Percentiles rank a stretch among this genome's conserved stretches.
These are phyloP conservation scores for Colletotrichum orchidophilum DNA, from an alignment of 2,329 filamentous ascomycete genomes.

Conservation along the genomic window DNA sequence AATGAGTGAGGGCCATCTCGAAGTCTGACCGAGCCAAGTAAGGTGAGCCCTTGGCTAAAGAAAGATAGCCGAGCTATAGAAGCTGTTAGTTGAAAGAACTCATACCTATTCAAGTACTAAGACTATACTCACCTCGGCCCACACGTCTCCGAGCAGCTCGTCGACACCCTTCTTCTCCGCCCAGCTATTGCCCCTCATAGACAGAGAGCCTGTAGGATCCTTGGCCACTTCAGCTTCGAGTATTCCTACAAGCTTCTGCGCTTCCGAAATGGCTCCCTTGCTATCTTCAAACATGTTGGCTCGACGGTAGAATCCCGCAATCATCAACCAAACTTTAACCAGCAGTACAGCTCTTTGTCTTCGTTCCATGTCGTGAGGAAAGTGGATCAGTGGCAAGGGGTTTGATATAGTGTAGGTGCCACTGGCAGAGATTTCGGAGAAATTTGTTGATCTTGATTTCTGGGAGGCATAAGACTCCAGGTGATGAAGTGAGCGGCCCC, in stretches of 20 bases:
- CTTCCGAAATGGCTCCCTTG: conserved; percentile 82
- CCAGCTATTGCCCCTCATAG: conserved; percentile 75
- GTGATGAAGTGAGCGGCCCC: conserved; percentile 53
- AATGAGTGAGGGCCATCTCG: conserved; percentile 83
- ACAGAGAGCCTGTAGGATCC: conserved; percentile 69
- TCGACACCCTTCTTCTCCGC: conserved; percentile 83
- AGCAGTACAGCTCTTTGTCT: conserved; percentile 64
- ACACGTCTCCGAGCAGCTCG: conserved; percentile 85
- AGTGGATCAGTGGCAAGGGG: conserved; percentile 62
- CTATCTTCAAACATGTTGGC: conserved; percentile 84
- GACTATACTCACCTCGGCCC: conserved; percentile 81
- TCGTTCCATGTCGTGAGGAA: conserved; percentile 62
- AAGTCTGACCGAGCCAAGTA: conserved; percentile 80
- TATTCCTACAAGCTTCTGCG: conserved; percentile 75
- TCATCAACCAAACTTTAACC: conserved; percentile 87
- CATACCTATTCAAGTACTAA: too few species aligned
- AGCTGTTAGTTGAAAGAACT: conserved; percentile 39
- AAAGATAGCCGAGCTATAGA: conserved; percentile 72
- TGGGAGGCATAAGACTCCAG: conserved; percentile 57
- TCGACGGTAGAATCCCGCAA: conserved; percentile 86
- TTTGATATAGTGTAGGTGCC: conserved; percentile 55
- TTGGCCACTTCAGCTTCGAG: conserved; percentile 74
- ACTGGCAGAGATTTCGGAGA: conserved; percentile 50
- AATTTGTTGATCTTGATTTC: conserved; percentile 49
- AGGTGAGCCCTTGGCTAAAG: conserved; percentile 67